Percentiles rank a stretch among this genome's conserved stretches.
Conservation (phyloP, 2,329 filamentous ascomycete species). For the Paracoccidioides brasiliensis region DNA sequence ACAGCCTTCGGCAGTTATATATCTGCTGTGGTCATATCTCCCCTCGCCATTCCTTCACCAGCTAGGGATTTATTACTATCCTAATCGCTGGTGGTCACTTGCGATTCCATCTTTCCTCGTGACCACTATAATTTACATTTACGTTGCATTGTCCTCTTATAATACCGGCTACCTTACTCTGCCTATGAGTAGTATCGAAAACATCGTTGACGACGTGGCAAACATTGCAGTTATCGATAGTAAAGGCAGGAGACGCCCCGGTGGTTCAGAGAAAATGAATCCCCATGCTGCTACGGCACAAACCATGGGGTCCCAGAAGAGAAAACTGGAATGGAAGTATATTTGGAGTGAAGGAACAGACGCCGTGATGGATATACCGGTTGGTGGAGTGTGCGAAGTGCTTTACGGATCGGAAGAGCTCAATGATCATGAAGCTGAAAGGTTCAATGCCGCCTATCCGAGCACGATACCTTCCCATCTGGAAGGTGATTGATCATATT, state of each 20-base stretch:
- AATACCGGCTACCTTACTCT: conserved; percentile 83
- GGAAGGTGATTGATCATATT: neutral
- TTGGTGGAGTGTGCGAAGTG: conserved; percentile 89
- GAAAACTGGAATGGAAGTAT: conserved; percentile 55
- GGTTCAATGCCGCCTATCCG: neutral
- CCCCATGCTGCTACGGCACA: conserved; percentile 29
- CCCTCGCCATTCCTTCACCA: conserved; percentile 85
- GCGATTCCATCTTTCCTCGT: conserved; percentile 85
- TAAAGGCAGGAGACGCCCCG: conserved; percentile 45
- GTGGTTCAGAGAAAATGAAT: conserved; percentile 31
- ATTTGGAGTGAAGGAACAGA: conserved; percentile 91
- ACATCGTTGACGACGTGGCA: conserved; percentile 79
- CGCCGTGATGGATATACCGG: conserved; percentile 90
- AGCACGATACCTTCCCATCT: neutral
- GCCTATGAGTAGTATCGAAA: conserved; percentile 66
- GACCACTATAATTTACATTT: conserved; percentile 80
- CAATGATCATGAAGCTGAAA: neutral
- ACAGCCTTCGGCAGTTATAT: conserved; percentile 35
- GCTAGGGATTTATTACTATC: conserved; percentile 91
- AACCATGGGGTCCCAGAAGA: conserved; percentile 30
- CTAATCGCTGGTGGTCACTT: conserved; percentile 93
- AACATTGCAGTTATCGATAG: conserved; percentile 71
- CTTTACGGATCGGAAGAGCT: conserved; percentile 50
- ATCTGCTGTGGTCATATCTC: conserved; percentile 74
- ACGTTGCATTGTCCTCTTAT: conserved; percentile 79